phyloP scores from a whole-genome alignment of 768 basidiomycete species.

The Collybiopsis confluens region DNA sequence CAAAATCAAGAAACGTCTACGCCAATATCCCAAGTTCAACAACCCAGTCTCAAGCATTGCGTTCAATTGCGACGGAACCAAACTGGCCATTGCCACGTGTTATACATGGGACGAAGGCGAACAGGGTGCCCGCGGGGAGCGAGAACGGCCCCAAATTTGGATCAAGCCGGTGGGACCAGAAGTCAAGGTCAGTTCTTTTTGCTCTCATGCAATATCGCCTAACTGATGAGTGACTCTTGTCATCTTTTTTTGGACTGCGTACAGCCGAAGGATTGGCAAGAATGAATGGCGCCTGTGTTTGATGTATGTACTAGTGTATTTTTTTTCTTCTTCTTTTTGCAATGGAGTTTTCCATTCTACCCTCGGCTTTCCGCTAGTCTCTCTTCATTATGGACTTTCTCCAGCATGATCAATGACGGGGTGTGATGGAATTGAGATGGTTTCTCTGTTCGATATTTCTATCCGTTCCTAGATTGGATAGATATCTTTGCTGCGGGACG shows the following conservation, averaged over 20 bases:
- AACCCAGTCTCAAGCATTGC: slow-evolving; percentile 73
- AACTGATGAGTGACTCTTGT: not conserved
- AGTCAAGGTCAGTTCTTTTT: slow-evolving; percentile 52
- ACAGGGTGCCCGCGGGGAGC: slow-evolving; percentile 53
- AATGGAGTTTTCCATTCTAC: too few relatives aligned
- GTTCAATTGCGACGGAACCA: slow-evolving; percentile 80
- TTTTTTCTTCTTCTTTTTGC: too few relatives aligned
- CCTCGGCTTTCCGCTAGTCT: too few relatives aligned
- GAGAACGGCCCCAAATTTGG: slow-evolving; percentile 56
- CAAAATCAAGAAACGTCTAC: slow-evolving; percentile 89
- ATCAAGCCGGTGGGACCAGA: slow-evolving; percentile 71
- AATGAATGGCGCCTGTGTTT: not conserved
- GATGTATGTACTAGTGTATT: not conserved
- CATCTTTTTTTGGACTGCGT: not conserved
- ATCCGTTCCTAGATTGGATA: too few relatives aligned
- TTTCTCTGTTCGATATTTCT: too few relatives aligned
- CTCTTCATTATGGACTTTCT: too few relatives aligned
- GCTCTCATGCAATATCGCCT: not conserved
- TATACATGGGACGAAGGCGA: slow-evolving; percentile 92
- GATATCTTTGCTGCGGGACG: too few relatives aligned
- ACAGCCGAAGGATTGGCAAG: slow-evolving; percentile 26
- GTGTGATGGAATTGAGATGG: too few relatives aligned
- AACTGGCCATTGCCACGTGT: slow-evolving; percentile 78
- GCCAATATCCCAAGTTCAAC: slow-evolving; percentile 81
- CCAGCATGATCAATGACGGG: too few relatives aligned